These are phyloP conservation scores for Rhododendron griersonianum DNA, from an alignment of 148 eudicot species.

Conservation along the genomic window DNA sequence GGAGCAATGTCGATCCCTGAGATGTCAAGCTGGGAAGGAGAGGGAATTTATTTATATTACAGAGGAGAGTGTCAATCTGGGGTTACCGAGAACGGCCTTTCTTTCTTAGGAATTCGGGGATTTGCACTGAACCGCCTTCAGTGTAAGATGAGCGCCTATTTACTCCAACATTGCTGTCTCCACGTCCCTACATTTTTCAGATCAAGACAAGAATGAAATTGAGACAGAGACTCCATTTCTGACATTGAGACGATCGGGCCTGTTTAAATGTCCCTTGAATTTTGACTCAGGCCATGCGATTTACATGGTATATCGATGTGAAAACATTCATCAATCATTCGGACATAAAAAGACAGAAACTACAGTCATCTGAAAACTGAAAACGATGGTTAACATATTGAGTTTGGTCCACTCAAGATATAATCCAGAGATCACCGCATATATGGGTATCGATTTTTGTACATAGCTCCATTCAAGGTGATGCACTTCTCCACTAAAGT, in stretches of 20 bases:
- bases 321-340: neutral
- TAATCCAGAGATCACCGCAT: neutral
- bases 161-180: neutral
- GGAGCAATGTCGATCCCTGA: neutral
- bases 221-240: neutral
- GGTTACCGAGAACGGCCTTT: slow-evolving; percentile 15
- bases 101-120: slow-evolving; percentile 13
- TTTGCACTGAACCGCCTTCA: slow-evolving; percentile 3
- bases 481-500: neutral
- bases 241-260: neutral
- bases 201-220: neutral
- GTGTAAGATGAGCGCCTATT: neutral
- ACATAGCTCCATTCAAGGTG: slow-evolving; percentile 5
- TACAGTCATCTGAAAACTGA: neutral
- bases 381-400: neutral
- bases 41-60: neutral
- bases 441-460: neutral
- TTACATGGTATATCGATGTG: neutral
- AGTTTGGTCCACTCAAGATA: neutral
- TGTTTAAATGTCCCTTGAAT: neutral
- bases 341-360: too few relatives aligned
- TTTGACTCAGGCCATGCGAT: neutral
- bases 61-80: slow-evolving; percentile 1
- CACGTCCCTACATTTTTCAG: slow-evolving; percentile 9
- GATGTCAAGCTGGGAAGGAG: neutral